Evolutionary conservation across 2,329 filamentous ascomycete genomes (phyloP), one percentile per base, ranked within the genome.

Genomic region (Phialophora expanda): DNA sequence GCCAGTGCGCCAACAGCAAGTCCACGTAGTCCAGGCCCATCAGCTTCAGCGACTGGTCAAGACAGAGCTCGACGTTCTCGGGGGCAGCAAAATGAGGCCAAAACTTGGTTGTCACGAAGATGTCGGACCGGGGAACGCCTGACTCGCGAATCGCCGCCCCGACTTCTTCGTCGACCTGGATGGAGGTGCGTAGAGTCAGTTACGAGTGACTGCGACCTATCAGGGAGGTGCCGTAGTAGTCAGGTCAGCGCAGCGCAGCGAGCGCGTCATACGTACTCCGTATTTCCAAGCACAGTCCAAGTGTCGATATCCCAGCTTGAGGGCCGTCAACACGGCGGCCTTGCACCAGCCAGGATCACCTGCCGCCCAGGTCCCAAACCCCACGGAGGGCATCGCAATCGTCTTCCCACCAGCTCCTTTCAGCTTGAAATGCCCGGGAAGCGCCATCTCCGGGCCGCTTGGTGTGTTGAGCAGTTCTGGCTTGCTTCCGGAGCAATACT

Each of bases 21-120:
- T 93, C 89, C 9, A 93, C 84, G 73, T 92, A 91, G 69, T 89
- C 86, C 28, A 90, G 78, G 17, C 84, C 82, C n/a, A 92, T 84
- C 70, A 86, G 88, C 75, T 84, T 77, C 38, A 93, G 84, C 1
- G 87, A 89, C 67, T 82, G 76, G 14, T 85, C 75, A 69, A 92
- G 83, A 14, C 85, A 83, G 67, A 83, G 81, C 67, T 78, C 70
- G 6, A 83, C 79, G 62, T 62, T 56, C 28, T 81, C 79, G 34
- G 73, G 73, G 55, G 85, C 78, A 75, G 82, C 81, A 59, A 83
- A 78, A 74, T 84, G 80, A 73, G 83, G 82, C 82, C 82, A 84
- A 68, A 84, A 81, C 75, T 84, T 84, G 70, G 81, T 83, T 73
- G 75, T 78, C 73, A 84, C 77, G 75, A 84, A 84, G 73, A 84